These are phyloP conservation scores for Oryza brachyantha DNA, from an alignment of 176 grass and related monocot genomes.

Conservation along the genomic window DNA sequence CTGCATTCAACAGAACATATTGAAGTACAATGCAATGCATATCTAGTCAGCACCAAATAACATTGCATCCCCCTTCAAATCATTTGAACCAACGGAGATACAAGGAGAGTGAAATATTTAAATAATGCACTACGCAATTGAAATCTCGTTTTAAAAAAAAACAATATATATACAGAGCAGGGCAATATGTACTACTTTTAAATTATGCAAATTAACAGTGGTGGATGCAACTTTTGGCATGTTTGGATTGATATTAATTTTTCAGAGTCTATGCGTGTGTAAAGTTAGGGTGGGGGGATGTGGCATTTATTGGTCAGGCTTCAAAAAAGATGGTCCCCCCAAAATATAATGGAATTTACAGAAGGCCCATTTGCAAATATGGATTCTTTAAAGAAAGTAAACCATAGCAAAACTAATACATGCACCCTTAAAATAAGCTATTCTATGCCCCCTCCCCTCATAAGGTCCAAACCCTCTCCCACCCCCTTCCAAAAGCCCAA, in stretches of 20 bases:
- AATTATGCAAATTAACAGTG: neutral
- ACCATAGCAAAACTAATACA: no score
- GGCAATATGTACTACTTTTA: neutral
- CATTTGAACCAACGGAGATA: neutral
- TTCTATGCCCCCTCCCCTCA: no score
- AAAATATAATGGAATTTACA: neutral
- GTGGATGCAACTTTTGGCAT: neutral
- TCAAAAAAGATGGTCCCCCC: neutral
- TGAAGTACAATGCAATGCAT: constrained; percentile 10
- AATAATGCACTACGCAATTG: neutral
- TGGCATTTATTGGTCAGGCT: no score
- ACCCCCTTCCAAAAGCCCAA: no score
- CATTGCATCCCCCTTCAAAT: neutral
- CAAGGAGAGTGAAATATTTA: neutral
- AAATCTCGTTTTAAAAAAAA: neutral
- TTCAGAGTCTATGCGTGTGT: neutral
- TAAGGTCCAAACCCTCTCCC: no score
- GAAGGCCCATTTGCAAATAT: neutral
- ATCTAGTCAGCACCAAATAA: constrained; percentile 12
- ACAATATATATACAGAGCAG: constrained; percentile 4
- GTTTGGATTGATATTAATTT: neutral
- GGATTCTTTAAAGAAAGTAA: neutral
- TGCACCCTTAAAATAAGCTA: no score
- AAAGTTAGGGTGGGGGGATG: neutral
- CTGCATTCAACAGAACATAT: constrained; percentile 49